phyloP scores from a whole-genome alignment of 2,329 filamentous ascomycete genomes.

The Fusarium algeriense region DNA sequence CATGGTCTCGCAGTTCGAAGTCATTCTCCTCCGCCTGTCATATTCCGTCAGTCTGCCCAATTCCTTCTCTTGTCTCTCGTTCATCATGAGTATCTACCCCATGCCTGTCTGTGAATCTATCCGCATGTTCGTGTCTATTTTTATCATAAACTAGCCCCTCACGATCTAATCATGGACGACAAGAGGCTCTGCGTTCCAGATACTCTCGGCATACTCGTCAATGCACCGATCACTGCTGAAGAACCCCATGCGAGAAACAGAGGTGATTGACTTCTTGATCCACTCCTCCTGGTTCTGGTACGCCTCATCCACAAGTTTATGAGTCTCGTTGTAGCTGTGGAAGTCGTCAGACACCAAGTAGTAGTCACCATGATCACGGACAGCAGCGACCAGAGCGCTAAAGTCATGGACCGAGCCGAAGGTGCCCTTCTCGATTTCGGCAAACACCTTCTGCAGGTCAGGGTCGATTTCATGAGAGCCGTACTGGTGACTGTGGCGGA shows the following conservation, averaged over 20 bases:
- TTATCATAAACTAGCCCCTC: slow-evolving; percentile 6
- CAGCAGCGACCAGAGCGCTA: slow-evolving; percentile 83
- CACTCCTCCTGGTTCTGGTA: slow-evolving; percentile 94
- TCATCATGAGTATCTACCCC: slow-evolving; percentile 3
- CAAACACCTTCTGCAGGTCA: slow-evolving; percentile 83
- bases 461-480: slow-evolving; percentile 82
- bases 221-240: slow-evolving; percentile 96
- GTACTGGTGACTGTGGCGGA: slow-evolving; percentile 91
- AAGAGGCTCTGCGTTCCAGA: slow-evolving; percentile 96
- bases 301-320: slow-evolving; percentile 88
- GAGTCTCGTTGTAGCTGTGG: slow-evolving; percentile 92
- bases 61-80: slow-evolving; percentile 12
- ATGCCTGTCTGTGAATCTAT: slow-evolving; percentile 29
- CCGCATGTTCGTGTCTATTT: slow-evolving; percentile 17
- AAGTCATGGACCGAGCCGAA: slow-evolving; percentile 88
- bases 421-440: slow-evolving; percentile 79
- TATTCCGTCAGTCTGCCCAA: slow-evolving; percentile 30
- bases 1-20: slow-evolving; percentile 8
- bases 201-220: slow-evolving; percentile 95
- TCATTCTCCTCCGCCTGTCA: slow-evolving; percentile 6
- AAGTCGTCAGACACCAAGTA: slow-evolving; percentile 99
- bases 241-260: slow-evolving; percentile 95
- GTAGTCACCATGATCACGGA: slow-evolving; percentile 94
- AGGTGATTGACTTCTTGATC: slow-evolving; percentile 89
- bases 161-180: slow-evolving; percentile 55